phyloP scores from a whole-genome alignment of 2,329 filamentous ascomycete species.

The Xylariaceae sp. region DNA sequence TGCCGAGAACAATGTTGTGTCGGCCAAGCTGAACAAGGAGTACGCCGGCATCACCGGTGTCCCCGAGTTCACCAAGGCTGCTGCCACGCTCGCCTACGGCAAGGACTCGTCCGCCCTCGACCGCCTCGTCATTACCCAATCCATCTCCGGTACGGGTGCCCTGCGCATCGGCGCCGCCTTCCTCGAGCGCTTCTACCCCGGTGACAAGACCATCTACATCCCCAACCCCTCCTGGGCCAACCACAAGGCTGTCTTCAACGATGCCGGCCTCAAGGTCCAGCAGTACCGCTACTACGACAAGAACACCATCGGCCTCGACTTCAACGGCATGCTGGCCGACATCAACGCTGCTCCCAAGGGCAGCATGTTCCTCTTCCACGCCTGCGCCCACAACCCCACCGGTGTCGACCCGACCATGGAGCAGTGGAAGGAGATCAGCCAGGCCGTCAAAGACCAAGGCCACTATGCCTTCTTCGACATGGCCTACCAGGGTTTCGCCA shows the following conservation, averaged over 20 bases:
- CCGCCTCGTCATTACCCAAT: conserved; percentile 89
- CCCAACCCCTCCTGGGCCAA: conserved; percentile 97
- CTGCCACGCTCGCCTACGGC: conserved; percentile 88
- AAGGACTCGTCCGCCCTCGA: conserved; percentile 71
- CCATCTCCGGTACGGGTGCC: conserved; percentile 96
- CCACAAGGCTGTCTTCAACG: conserved; percentile 94
- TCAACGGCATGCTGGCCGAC: conserved; percentile 87
- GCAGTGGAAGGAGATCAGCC: conserved; percentile 90
- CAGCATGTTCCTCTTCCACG: conserved; percentile 91
- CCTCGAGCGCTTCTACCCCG: conserved; percentile 85
- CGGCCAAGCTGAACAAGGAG: conserved; percentile 84
- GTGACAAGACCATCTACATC: conserved; percentile 94
- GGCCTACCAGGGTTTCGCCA: conserved; percentile 98
- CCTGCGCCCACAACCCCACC: conserved; percentile 96
- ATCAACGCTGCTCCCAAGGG: conserved; percentile 83
- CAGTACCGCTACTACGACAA: conserved; percentile 99
- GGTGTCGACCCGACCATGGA: conserved; percentile 88
- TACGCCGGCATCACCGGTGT: conserved; percentile 97
- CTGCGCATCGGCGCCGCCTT: conserved; percentile 93
- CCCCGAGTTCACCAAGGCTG: conserved; percentile 88
- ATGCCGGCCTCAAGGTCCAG: conserved; percentile 85
- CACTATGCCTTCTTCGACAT: conserved; percentile 99
- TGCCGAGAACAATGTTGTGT: conserved; percentile 84
- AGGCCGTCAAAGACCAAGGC: conserved; percentile 77
- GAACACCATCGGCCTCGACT: conserved; percentile 96